Base-by-base conservation (phyloP, 257 asterid species). In the Solanum lignicaule region DNA sequence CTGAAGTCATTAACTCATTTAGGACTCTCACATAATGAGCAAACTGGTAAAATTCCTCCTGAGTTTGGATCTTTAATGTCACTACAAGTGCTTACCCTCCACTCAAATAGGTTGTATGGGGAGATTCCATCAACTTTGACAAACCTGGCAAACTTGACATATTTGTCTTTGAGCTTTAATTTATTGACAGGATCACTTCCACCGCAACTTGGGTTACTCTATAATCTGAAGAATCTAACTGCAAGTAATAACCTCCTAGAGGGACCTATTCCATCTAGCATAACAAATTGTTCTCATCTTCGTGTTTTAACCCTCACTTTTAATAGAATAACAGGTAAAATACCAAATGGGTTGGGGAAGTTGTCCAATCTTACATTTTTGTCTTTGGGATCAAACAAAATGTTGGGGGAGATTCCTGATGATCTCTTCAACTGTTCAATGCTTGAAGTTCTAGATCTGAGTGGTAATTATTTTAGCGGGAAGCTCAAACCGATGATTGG, bases 71-170 rank as follows among this genome's bases (percentile, higher is more conserved):
- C 89, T 23, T 81, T 94, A 91, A 88, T 79, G 87, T 94, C 99
- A 25, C 86, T 96, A 25, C 38, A 92, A 89, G 91, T 94, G 20
- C 88, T 96, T 25, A 96, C 98, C 52, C 97, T 96, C 83, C 99
- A 96, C 68, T 87, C 88, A 6, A 96, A 95, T 88, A 91, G 92
- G 55, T 92, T 96, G 87, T 91, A 92, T 3, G 98, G 98, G 23
- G 94, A 87, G 86, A 89, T 95, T 82, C 99, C 98, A 29, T 76
- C 92, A 39, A 90, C 91, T 23, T 87, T 96, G 84, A 94, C 98
- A 12, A 87, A 78, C 46, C 85, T 95, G 91, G 83, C 89, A 88
- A 94, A 94, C 91, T 89, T 96, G 38, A 71, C 96, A 14, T 94
- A 94, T 90, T 86, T 95, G 88, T 92, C 98, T 36, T 27, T 96